A percentile compares a stretch with the other conserved stretches of the same genome.
phyloP scores from a whole-genome alignment of 1,139 yeast genomes.

The Geotrichum carabidarum region DNA sequence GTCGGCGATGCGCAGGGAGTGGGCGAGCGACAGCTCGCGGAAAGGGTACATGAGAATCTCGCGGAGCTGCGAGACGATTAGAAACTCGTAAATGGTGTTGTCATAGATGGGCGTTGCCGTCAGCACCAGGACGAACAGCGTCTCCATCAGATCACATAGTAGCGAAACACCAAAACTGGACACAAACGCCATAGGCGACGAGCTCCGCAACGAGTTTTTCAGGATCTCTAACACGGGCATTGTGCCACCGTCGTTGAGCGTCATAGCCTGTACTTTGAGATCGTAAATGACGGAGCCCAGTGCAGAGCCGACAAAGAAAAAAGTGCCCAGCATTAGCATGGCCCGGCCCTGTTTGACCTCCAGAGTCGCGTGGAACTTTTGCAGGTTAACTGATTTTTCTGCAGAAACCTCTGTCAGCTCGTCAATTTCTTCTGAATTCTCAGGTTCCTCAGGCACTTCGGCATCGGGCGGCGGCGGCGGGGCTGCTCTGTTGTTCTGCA shows the following conservation, averaged over 20 bases:
- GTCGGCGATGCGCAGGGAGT: neutral
- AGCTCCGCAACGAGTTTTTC: neutral
- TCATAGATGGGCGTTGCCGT: neutral
- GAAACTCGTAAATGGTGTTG: neutral
- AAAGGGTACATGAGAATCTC: conserved; percentile 4
- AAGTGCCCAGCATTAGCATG: neutral
- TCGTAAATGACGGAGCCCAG: conserved; percentile 2
- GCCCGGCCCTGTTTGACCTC: neutral
- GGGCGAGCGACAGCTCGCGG: conserved; percentile 2
- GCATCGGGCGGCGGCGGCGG: neutral
- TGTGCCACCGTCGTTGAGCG: neutral
- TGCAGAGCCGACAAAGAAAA: neutral
- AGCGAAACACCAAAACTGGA: neutral
- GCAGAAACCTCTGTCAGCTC: neutral
- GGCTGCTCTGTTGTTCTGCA: neutral
- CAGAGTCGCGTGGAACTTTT: neutral
- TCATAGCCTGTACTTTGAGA: neutral
- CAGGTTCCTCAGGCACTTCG: neutral
- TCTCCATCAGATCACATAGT: neutral
- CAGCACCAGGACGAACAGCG: neutral
- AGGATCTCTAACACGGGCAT: neutral
- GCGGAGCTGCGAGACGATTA: neutral
- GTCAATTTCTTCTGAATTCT: neutral
- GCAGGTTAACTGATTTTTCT: neutral
- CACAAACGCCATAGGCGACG: neutral